Evolutionary conservation across 2,329 filamentous ascomycete species (phyloP), one percentile per base, ranked within the genome.

Genomic region (Helotiales sp.): DNA sequence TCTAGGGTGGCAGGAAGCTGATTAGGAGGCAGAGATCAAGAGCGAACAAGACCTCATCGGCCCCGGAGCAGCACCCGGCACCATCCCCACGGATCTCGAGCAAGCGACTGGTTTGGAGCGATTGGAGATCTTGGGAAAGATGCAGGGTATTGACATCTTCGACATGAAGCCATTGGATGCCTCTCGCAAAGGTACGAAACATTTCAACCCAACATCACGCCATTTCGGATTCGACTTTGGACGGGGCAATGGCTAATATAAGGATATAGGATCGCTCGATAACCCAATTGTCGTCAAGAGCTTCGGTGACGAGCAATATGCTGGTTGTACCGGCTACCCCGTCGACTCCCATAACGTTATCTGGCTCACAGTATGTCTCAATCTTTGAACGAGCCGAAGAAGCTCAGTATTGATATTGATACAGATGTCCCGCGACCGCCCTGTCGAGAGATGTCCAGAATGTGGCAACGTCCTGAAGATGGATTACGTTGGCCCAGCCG

Each of bases 101-200:
- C 95, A 99, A 78, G 80, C 95, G 60, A 98, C 95, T 69, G 95
- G 95, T 90, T 84, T 98, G 60, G 95, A 99, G 83, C 93, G 95
- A 85, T 85, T 99, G 69, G 95, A 99, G 80, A 95, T 99, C 72
- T 83, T 99, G 75, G 95, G 95, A 79, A 99, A 99, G 87, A 96
- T 98, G 89, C 91, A 98, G 83, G 93, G 95, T 67, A 81, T 97
- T 71, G 95, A 99, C 74, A 82, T 98, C 75, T 99, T 99, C 81
- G 93, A 99, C 80, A 96, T 98, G 95, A 88, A 86, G 77, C 95
- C 95, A 64, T 85, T 99, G 70, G 95, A 98, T 76, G 83, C 93
- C 64, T 95, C 89, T 76, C 88, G 95, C 73, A 85, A 84, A 77
- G 93, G 93, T 90, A 82, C 66, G 15, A 31, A 24, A 9, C 44